These are phyloP conservation scores for Colletotrichum siamense DNA, from an alignment of 2,329 filamentous ascomycete genomes.

Conservation along the genomic window DNA sequence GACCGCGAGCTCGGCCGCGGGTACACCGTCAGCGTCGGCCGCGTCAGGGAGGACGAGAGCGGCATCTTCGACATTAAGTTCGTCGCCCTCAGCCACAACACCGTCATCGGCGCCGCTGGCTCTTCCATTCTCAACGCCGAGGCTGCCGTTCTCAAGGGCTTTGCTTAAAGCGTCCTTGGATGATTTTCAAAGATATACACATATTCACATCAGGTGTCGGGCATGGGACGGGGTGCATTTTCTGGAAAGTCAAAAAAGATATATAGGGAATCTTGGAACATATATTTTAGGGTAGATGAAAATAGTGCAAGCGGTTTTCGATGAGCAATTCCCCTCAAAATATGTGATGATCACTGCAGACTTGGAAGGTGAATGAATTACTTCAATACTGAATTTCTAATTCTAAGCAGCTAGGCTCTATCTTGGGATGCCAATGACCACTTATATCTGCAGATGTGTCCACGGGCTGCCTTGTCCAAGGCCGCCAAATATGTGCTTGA, in stretches of 20 bases:
- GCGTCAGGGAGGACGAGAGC: slow-evolving; percentile 83
- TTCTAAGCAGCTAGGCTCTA: not conserved
- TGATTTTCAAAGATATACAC: not conserved
- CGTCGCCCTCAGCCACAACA: slow-evolving; percentile 86
- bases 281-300: not conserved
- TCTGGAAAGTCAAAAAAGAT: not conserved
- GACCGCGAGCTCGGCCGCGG: slow-evolving; percentile 86
- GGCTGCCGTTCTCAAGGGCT: slow-evolving; percentile 88
- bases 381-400: not conserved
- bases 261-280: not conserved
- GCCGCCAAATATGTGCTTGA: not conserved
- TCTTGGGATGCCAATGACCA: not conserved
- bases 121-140: slow-evolving; percentile 95
- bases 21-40: slow-evolving; percentile 90
- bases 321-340: not conserved
- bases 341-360: not conserved
- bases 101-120: slow-evolving; percentile 94
- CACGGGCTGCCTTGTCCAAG: not conserved
- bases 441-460: not conserved
- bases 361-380: not conserved
- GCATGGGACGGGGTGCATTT: not conserved
- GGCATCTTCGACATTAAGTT: slow-evolving; percentile 96
- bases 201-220: not conserved
- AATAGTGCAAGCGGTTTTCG: not conserved
- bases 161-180: slow-evolving; percentile 55